Evolutionary conservation across 306 rosid species (phyloP).

Genomic region (Inga oerstediana): DNA sequence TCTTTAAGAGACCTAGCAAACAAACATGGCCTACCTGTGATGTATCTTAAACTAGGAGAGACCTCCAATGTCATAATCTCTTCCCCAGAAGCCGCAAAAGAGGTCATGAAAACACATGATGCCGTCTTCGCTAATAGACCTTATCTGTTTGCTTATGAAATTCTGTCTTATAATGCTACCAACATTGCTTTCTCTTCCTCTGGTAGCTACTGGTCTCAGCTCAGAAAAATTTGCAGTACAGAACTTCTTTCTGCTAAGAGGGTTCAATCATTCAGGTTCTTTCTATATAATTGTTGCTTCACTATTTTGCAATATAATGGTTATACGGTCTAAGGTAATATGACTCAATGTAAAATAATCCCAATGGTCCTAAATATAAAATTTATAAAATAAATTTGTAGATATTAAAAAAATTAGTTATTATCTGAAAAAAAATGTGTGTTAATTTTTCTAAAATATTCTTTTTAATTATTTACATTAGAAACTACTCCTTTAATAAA

Average conservation of each 20-base stretch:
- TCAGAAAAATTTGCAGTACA: not conserved
- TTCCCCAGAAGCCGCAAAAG: constrained; percentile 33
- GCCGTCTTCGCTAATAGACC: constrained; percentile 31
- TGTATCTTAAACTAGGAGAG: constrained; percentile 33
- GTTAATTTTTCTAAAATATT: no score
- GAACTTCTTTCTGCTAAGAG: not conserved
- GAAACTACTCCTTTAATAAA: no score
- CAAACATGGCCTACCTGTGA: constrained; percentile 25
- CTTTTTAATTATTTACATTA: no score
- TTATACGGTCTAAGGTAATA: not conserved
- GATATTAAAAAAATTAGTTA: no score
- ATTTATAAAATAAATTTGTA: no score
- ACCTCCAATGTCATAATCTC: constrained; percentile 10
- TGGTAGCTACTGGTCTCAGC: not conserved
- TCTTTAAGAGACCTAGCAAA: constrained; percentile 24
- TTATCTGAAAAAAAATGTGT: no score
- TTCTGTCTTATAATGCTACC: not conserved
- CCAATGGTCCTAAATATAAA: no score
- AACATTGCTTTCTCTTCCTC: not conserved
- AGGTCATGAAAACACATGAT: constrained; percentile 38
- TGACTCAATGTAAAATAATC: no score
- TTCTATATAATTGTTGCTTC: not conserved
- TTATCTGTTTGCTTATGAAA: not conserved
- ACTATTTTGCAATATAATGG: not conserved
- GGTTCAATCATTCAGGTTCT: not conserved